A percentile compares a stretch with the other conserved stretches of the same genome.
Evolutionary conservation across 139 green algal species (phyloP).

Genomic region (Coelastrella sp.): DNA sequence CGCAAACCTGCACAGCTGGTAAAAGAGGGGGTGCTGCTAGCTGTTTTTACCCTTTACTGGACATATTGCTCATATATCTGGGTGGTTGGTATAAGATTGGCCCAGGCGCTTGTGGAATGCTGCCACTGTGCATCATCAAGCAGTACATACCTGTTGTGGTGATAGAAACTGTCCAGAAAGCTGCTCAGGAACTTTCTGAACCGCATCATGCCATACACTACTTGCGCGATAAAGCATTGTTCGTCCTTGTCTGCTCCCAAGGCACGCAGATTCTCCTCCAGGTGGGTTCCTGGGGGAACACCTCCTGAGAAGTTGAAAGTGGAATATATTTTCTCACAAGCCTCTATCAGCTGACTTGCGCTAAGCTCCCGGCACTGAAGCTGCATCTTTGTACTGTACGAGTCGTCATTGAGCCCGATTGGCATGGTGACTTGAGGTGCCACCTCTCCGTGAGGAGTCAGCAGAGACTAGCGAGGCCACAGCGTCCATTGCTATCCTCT

Average conservation of each 20-base stretch:
- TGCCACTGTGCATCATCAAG: not conserved
- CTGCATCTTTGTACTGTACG: not conserved
- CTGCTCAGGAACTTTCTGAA: constrained; percentile 47
- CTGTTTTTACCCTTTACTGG: not conserved
- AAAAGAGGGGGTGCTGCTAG: not conserved
- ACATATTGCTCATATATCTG: not conserved
- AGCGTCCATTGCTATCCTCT: not conserved
- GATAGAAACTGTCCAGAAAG: constrained; percentile 54
- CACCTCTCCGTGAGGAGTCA: not conserved
- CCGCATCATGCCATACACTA: constrained; percentile 54
- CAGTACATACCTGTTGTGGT: constrained; percentile 52
- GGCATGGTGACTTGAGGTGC: not conserved
- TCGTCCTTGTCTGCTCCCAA: not conserved
- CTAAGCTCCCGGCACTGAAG: not conserved
- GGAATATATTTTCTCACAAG: not conserved
- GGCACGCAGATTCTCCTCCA: not conserved
- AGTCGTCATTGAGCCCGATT: not conserved
- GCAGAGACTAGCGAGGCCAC: not conserved
- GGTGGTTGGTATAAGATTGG: not conserved
- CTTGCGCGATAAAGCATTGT: constrained; percentile 37
- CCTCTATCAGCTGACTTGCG: not conserved
- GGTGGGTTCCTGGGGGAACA: constrained; percentile 5
- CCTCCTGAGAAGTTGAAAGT: not conserved
- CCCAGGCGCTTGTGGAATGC: no score
- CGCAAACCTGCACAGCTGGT: no score